phyloP scores from a whole-genome alignment of 805 yeast species.

The Tetrapisispora taiwanensis region DNA sequence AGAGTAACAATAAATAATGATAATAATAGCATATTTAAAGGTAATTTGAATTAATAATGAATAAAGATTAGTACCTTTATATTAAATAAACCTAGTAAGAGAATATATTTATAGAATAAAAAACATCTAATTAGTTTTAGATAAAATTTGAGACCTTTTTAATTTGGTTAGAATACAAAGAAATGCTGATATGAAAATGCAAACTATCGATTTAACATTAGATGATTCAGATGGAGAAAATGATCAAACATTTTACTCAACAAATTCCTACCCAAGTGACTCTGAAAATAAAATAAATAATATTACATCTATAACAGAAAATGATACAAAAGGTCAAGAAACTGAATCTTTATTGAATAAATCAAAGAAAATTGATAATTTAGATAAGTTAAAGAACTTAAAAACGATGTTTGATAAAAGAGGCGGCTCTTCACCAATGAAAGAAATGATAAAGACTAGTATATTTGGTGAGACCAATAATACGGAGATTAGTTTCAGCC shows the following conservation, averaged over 20 bases:
- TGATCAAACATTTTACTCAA: constrained; percentile 1
- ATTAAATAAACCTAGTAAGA: too few relatives aligned
- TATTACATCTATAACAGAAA: too few relatives aligned
- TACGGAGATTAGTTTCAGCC: too few relatives aligned
- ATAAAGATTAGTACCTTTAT: too few relatives aligned
- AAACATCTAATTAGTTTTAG: too few relatives aligned
- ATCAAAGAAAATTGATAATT: not conserved
- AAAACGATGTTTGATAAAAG: not conserved
- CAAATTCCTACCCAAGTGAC: not conserved
- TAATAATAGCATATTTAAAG: too few relatives aligned
- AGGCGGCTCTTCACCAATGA: constrained; percentile 1
- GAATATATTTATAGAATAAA: too few relatives aligned
- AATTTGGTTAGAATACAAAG: not conserved
- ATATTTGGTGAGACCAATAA: too few relatives aligned
- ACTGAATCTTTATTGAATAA: not conserved
- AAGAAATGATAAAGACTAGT: not conserved
- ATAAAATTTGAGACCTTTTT: not conserved
- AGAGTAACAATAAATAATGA: too few relatives aligned
- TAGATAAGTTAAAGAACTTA: not conserved
- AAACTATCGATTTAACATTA: not conserved
- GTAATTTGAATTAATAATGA: too few relatives aligned
- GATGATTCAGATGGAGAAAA: constrained; percentile 1
- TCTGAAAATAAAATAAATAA: not conserved
- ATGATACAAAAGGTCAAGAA: not conserved
- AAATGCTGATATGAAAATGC: not conserved